These are phyloP conservation scores for Picea glauca DNA, from an alignment of 75 land plant genomes.

Conservation along the genomic window DNA sequence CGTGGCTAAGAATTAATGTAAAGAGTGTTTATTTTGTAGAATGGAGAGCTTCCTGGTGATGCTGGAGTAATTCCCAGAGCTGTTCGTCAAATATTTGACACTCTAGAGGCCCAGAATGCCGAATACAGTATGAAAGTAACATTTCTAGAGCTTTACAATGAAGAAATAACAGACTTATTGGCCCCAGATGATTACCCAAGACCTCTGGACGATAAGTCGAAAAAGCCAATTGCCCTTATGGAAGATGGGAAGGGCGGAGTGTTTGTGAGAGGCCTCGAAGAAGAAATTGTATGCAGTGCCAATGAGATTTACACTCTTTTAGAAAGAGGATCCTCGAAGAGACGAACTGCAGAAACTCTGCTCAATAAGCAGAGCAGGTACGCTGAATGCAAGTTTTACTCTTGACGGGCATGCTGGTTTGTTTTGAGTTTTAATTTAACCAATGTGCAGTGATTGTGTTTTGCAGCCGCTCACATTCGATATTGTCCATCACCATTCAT, in stretches of 20 bases:
- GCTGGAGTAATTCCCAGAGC: no score
- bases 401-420: not conserved
- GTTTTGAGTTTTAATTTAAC: not conserved
- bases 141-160: constrained; percentile 82
- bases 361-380: constrained; percentile 77
- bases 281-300: constrained; percentile 66
- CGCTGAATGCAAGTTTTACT: not conserved
- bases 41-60: constrained; percentile 56
- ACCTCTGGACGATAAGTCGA: constrained; percentile 56
- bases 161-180: constrained; percentile 77
- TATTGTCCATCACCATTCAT: constrained; percentile 81
- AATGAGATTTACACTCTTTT: constrained; percentile 72
- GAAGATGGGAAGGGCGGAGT: constrained; percentile 92
- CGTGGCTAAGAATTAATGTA: not conserved
- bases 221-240: constrained; percentile 73
- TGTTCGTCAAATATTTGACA: constrained; percentile 77
- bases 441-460: not conserved
- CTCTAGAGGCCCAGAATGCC: constrained; percentile 63
- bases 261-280: constrained; percentile 75
- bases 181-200: constrained; percentile 62
- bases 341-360: constrained; percentile 74
- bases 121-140: constrained; percentile 85
- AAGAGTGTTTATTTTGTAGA: constrained; percentile 19
- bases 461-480: constrained; percentile 57
- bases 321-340: constrained; percentile 71